Evolutionary conservation across 1,284 basidiomycete species (phyloP).

Genomic region (Sanghuangporus sanghuang): DNA sequence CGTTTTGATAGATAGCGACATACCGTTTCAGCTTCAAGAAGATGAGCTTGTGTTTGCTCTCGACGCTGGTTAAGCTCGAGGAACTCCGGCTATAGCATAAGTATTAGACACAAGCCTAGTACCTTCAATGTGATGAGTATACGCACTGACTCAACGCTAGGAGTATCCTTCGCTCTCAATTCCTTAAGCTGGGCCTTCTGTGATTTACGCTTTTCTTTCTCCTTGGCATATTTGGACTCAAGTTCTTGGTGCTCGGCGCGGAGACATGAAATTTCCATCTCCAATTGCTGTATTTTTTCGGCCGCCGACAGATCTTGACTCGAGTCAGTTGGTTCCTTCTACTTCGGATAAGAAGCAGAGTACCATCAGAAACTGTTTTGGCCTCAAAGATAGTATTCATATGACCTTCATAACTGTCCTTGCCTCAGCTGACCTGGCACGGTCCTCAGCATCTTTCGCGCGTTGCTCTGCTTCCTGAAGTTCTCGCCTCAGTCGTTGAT

Average conservation of each 20-base stretch:
- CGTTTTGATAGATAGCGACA: not conserved
- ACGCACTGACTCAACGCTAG: not conserved
- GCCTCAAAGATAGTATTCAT: not conserved
- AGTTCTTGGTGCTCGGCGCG: not conserved
- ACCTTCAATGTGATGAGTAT: too few species aligned
- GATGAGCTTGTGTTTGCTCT: not conserved
- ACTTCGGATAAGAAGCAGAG: not conserved
- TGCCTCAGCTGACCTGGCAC: not conserved
- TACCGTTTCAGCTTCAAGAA: not conserved
- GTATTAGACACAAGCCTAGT: not conserved
- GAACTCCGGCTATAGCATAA: not conserved
- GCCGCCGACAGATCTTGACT: not conserved
- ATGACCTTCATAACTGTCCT: not conserved
- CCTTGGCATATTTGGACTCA: not conserved
- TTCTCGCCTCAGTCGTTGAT: constrained; percentile 5
- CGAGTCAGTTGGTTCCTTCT: not conserved
- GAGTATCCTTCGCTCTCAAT: not conserved
- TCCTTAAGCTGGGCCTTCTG: not conserved
- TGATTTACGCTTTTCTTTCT: not conserved
- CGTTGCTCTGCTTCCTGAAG: not conserved
- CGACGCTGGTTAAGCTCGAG: not conserved
- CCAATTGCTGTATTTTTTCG: not conserved
- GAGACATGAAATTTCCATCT: not conserved
- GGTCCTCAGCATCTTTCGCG: not conserved
- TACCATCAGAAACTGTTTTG: not conserved